Conservation (phyloP, 129 eudicot species). For the Tagetes patula region DNA sequence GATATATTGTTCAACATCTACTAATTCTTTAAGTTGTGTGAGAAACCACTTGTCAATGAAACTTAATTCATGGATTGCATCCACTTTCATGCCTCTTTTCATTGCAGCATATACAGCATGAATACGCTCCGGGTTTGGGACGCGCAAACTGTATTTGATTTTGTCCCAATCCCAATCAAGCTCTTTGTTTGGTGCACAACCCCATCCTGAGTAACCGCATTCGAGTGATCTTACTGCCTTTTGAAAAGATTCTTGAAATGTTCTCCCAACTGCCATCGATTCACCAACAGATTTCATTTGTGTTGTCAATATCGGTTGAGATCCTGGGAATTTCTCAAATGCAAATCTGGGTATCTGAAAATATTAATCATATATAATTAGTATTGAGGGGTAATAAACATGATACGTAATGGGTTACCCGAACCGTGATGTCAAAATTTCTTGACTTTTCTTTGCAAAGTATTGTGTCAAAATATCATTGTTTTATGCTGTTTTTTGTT, state of each 20-base stretch:
- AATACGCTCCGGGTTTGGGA: constrained; percentile 91
- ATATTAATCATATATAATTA: not conserved
- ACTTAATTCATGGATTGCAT: constrained; percentile 74
- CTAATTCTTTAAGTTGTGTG: constrained; percentile 84
- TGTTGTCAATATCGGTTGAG: constrained; percentile 76
- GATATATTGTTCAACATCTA: constrained; percentile 75
- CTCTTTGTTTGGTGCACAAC: constrained; percentile 79
- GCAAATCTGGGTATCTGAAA: constrained; percentile 94
- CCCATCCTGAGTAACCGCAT: constrained; percentile 91
- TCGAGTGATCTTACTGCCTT: constrained; percentile 92
- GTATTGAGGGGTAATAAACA: not conserved
- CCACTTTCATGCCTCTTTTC: constrained; percentile 86
- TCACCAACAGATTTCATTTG: constrained; percentile 99
- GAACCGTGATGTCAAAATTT: no score
- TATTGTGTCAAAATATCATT: no score
- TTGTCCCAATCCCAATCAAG: constrained; percentile 94
- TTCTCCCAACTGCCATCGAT: constrained; percentile 98
- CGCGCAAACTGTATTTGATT: constrained; percentile 78
- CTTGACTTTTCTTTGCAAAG: no score
- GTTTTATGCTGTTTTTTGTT: no score
- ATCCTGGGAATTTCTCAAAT: constrained; percentile 94
- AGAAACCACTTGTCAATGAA: constrained; percentile 87
- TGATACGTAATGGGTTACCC: not conserved
- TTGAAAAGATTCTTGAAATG: constrained; percentile 96
- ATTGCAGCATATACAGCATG: constrained; percentile 88